A percentile compares a stretch with the other conserved stretches of the same genome.
These are phyloP conservation scores for Diutina sp. DNA, from an alignment of 1,139 yeast genomes.

Conservation along the genomic window DNA sequence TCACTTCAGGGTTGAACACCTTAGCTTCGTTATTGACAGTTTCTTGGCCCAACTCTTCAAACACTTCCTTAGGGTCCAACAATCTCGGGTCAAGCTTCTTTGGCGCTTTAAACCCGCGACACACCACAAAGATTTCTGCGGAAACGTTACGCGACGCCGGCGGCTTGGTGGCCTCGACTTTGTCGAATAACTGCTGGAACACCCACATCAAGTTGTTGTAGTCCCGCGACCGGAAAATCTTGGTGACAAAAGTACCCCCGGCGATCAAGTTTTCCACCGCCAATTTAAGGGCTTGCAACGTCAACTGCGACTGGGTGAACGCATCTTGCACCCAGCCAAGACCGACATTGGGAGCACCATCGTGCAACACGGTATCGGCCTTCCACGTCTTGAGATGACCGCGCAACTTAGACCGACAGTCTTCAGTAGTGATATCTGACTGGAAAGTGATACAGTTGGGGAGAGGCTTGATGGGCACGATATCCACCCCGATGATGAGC, in stretches of 20 bases:
- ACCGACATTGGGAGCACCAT: constrained; percentile 99
- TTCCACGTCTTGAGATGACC: constrained; percentile 98
- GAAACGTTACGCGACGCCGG: constrained; percentile 98
- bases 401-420: constrained; percentile 84
- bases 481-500: constrained; percentile 92
- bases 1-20: constrained; percentile 87
- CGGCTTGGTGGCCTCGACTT: constrained; percentile 97
- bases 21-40: constrained; percentile 82
- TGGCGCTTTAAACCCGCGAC: constrained; percentile 93
- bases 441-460: constrained; percentile 93
- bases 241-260: constrained; percentile 96
- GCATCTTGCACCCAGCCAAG: constrained; percentile 99
- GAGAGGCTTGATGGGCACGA: constrained; percentile 89
- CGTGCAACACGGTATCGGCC: constrained; percentile 95
- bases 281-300: constrained; percentile 80
- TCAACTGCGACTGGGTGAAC: constrained; percentile 91
- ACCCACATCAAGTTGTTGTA: constrained; percentile 96
- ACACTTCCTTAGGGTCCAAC: constrained; percentile 84
- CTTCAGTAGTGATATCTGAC: constrained; percentile 95
- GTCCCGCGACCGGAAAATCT: constrained; percentile 94
- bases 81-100: constrained; percentile 87
- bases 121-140: constrained; percentile 96
- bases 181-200: constrained; percentile 87
- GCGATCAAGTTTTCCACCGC: constrained; percentile 89
- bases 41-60: constrained; percentile 77